phyloP scores from a whole-genome alignment of 2,329 filamentous ascomycete genomes.

The Exophiala alcalophila region DNA sequence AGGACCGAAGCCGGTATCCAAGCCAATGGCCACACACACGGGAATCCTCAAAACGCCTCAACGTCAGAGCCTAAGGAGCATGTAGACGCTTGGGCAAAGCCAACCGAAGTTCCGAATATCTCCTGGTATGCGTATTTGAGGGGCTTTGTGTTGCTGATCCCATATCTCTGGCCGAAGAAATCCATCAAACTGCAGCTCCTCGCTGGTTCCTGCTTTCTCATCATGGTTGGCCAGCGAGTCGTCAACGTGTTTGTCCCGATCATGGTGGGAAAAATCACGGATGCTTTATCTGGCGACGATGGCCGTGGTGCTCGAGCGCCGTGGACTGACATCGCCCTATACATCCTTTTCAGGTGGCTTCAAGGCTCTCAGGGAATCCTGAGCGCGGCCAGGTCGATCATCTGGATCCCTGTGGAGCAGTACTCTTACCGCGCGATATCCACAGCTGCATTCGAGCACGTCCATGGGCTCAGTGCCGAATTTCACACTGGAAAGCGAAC shows the following conservation, averaged over 20 bases:
- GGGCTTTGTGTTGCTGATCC: slow-evolving; percentile 91
- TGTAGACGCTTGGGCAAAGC: slow-evolving; percentile 71
- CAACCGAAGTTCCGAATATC: slow-evolving; percentile 77
- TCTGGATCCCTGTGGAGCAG: slow-evolving; percentile 97
- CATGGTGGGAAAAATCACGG: slow-evolving; percentile 77
- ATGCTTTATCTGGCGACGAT: slow-evolving; percentile 62
- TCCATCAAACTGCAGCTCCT: slow-evolving; percentile 70
- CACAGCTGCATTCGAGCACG: slow-evolving; percentile 94
- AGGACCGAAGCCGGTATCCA: slow-evolving; percentile 39
- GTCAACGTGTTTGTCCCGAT: slow-evolving; percentile 84
- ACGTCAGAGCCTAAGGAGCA: slow-evolving; percentile 33
- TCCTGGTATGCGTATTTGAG: slow-evolving; percentile 96
- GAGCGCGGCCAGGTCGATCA: slow-evolving; percentile 72
- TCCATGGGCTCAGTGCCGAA: slow-evolving; percentile 89
- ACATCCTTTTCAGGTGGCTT: slow-evolving; percentile 74
- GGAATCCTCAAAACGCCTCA: slow-evolving; percentile 29
- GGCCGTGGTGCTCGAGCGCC: slow-evolving; percentile 58
- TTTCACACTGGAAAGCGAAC: slow-evolving; percentile 97
- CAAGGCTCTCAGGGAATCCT: slow-evolving; percentile 87
- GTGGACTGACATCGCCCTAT: slow-evolving; percentile 70
- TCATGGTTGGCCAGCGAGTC: slow-evolving; percentile 75
- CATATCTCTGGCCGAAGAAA: slow-evolving; percentile 92
- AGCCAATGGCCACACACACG: slow-evolving; percentile 51
- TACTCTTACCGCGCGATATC: slow-evolving; percentile 94
- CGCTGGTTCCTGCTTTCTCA: slow-evolving; percentile 75